phyloP scores from a whole-genome alignment of 495 filamentous ascomycete genomes.

The Choiromyces venosus region DNA sequence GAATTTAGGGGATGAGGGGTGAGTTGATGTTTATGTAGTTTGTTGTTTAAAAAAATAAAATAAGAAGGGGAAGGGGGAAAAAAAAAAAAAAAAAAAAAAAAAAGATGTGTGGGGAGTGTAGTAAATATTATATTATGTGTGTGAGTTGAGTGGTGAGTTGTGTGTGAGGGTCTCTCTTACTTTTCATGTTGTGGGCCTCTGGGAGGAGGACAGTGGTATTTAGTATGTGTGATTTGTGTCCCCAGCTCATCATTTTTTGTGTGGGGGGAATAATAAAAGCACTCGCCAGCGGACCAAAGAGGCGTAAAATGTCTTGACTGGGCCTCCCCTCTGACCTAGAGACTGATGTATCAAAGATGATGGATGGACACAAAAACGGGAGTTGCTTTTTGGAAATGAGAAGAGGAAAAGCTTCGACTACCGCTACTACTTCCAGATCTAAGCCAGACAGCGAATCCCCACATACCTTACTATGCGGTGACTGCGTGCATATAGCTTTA shows the following conservation, averaged over 20 bases:
- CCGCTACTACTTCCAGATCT: not conserved
- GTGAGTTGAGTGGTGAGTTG: too few relatives aligned
- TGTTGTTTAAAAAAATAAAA: not conserved
- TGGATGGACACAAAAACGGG: not conserved
- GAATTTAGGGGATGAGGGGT: not conserved
- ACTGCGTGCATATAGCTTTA: not conserved
- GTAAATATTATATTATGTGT: not conserved
- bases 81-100: not conserved
- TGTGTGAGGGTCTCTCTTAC: not conserved
- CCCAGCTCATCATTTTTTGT: not conserved
- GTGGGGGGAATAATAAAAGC: not conserved
- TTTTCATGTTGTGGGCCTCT: not conserved
- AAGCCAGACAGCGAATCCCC: not conserved
- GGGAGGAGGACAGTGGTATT: not conserved
- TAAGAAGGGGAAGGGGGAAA: not conserved
- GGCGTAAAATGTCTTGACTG: not conserved
- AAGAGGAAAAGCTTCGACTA: not conserved
- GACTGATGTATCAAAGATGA: not conserved
- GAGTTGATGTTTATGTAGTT: not conserved
- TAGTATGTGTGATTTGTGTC: slow-evolving; percentile 1
- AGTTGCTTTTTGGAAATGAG: not conserved
- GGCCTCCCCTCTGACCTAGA: not conserved
- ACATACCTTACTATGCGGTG: not conserved
- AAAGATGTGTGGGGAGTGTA: not conserved
- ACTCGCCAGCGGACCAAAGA: not conserved